These are phyloP conservation scores for Passiflora organensis DNA, from an alignment of 345 rosid genomes.

Conservation along the genomic window DNA sequence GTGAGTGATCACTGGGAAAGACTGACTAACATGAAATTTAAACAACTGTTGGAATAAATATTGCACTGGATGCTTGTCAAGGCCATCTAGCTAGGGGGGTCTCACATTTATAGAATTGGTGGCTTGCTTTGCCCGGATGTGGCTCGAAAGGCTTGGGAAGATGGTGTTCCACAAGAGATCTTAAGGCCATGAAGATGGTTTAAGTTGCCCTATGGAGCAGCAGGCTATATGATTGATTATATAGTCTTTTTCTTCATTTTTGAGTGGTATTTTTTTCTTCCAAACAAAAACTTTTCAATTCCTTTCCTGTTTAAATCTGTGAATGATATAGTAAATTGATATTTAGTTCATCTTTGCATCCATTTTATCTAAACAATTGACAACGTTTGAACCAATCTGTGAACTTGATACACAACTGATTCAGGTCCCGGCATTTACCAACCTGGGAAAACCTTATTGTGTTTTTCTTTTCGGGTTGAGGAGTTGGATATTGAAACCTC, in stretches of 20 bases:
- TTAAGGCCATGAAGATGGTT: conserved; percentile 9
- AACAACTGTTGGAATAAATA: conserved; percentile 13
- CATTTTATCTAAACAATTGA: neutral
- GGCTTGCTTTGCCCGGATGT: conserved; percentile 9
- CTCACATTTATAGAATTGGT: conserved; percentile 1
- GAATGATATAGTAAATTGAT: conserved; percentile 12
- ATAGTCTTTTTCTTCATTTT: neutral
- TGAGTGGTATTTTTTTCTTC: conserved; percentile 7
- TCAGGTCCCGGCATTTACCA: no score
- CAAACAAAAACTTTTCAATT: neutral
- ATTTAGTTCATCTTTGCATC: conserved; percentile 3
- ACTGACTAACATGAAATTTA: conserved; percentile 10
- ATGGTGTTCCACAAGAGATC: conserved; percentile 3
- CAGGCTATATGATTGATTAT: conserved; percentile 1
- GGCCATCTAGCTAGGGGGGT: conserved; percentile 6
- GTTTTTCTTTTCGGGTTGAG: no score
- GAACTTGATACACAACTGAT: no score
- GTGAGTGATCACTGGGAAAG: conserved; percentile 9
- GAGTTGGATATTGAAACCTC: no score
- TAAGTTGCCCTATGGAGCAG: conserved; percentile 16
- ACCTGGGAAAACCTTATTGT: no score
- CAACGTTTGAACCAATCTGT: no score
- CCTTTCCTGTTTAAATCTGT: conserved; percentile 10
- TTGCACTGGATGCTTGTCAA: conserved; percentile 12
- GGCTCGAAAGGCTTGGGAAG: conserved; percentile 8